phyloP scores from a whole-genome alignment of 768 basidiomycete genomes.

The Melanogaster broomeanus region DNA sequence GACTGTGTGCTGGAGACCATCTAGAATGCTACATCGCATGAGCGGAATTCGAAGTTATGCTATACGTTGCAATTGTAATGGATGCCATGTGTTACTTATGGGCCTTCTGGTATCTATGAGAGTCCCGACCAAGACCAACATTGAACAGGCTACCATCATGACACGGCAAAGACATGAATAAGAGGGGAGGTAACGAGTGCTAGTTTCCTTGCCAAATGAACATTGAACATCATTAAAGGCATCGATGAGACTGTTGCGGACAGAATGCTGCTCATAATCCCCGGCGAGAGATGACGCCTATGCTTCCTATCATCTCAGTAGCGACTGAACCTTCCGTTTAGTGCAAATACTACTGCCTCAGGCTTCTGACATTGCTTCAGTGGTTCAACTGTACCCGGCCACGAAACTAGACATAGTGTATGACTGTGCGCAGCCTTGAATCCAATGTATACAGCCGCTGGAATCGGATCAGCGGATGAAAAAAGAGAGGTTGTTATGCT shows the following conservation, averaged over 20 bases:
- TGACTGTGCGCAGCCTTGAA: constrained; percentile 16
- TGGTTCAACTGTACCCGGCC: constrained; percentile 28
- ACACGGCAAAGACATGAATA: constrained; percentile 3
- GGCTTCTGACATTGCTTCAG: constrained; percentile 30
- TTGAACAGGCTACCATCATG: constrained; percentile 14
- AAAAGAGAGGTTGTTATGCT: background rate
- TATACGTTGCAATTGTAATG: too few species aligned
- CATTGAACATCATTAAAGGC: constrained; percentile 25
- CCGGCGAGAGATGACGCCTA: constrained; percentile 25
- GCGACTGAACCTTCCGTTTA: background rate
- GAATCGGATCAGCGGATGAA: constrained; percentile 1
- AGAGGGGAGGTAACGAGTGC: background rate
- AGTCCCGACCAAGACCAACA: constrained; percentile 25
- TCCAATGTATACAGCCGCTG: constrained; percentile 21
- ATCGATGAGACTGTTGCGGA: constrained; percentile 18
- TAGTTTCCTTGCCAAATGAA: constrained; percentile 25
- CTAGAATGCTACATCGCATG: constrained; percentile 13
- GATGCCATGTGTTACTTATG: background rate
- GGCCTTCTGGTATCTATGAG: constrained; percentile 14
- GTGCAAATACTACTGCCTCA: background rate
- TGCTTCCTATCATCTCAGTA: constrained; percentile 25
- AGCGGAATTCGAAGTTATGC: too few species aligned
- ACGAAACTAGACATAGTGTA: constrained; percentile 26
- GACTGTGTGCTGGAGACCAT: constrained; percentile 57
- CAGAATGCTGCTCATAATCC: constrained; percentile 33